These are phyloP conservation scores for Periconia macrospinosa DNA, from an alignment of 2,329 filamentous ascomycete species.

Conservation along the genomic window DNA sequence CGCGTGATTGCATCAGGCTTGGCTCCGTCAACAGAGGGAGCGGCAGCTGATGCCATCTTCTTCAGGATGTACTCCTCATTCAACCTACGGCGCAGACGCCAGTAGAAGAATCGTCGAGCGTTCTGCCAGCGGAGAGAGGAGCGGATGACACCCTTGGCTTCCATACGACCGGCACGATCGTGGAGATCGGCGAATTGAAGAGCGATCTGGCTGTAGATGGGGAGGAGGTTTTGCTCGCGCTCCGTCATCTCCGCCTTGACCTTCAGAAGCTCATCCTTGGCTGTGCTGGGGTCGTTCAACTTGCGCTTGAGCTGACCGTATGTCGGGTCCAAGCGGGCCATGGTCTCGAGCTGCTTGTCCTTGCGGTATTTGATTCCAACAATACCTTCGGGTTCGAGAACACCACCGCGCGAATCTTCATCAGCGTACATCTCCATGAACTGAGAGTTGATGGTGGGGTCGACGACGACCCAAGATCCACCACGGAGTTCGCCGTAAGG, in stretches of 20 bases:
- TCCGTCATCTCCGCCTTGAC: conserved; percentile 83
- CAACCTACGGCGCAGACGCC: conserved; percentile 93
- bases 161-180: conserved; percentile 95
- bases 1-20: conserved; percentile 54
- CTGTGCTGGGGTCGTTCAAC: conserved; percentile 67
- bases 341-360: conserved; percentile 95
- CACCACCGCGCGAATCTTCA: conserved; percentile 90
- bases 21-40: conserved; percentile 43
- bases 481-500: conserved; percentile 95
- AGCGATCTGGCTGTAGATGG: conserved; percentile 93
- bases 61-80: conserved; percentile 98
- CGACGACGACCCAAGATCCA: conserved; percentile 98
- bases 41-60: conserved; percentile 66
- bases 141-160: conserved; percentile 94
- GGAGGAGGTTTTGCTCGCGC: conserved; percentile 85
- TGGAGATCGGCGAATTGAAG: conserved; percentile 96
- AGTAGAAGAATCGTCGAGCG: conserved; percentile 98
- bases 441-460: conserved; percentile 95
- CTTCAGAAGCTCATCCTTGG: conserved; percentile 71
- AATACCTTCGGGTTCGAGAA: conserved; percentile 96
- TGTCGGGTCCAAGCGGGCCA: conserved; percentile 85
- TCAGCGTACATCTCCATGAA: conserved; percentile 99
- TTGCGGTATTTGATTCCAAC: conserved; percentile 98
- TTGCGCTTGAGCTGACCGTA: conserved; percentile 85
- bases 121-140: conserved; percentile 82